Base-by-base conservation (phyloP, 495 filamentous ascomycete species). In the Pseudomonodictys pantanalensis region DNA sequence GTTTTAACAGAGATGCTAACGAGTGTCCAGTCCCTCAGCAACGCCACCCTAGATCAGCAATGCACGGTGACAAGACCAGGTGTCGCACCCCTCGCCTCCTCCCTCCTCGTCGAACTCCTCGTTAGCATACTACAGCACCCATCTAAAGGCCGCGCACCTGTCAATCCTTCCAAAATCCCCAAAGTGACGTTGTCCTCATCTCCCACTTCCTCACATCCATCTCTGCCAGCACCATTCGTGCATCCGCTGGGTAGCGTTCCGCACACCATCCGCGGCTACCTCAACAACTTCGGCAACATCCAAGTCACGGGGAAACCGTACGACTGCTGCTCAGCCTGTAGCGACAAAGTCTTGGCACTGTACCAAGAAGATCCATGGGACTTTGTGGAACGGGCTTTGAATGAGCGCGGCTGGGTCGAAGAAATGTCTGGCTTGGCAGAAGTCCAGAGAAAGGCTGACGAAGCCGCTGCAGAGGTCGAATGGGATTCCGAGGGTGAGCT, bases 51-150 rank as follows among this genome's bases (percentile, higher is more conserved):
- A 3, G 93, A 98, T 68, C 93, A 97, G 69, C 93, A 98, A 75
- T 98, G 93, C 73, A 98, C 93, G 0, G 93, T 98, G 28, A 97
- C 93, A 25, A 85, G 93, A 7, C 93, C 93, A 15, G 93, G 92
- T 7, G 84, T 96, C 35, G 92, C 93, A 48, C 84, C 90, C 9
- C 91, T 96, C 60, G 93, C 93, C 17, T 96, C 92, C 15, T 90
- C 91, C 26, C 79, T 93, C n/a, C 79, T 97, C 12, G 92, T 96
- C 45, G 93, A 97, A 73, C 78, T 96, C 17, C 78, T 98, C 23
- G 85, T 92, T 10, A 95, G 90, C 47, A 71, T 97, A 43, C 77
- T 96, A 26, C 93, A 98, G 69, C 93, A 97, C 69, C 87, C 89
- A 15, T 69, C 81, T 32, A 78, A 81, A 20, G 77, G 73, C 68